Evolutionary conservation across 495 filamentous ascomycete species (phyloP).

Genomic region (Talaromyces nanjingensis): DNA sequence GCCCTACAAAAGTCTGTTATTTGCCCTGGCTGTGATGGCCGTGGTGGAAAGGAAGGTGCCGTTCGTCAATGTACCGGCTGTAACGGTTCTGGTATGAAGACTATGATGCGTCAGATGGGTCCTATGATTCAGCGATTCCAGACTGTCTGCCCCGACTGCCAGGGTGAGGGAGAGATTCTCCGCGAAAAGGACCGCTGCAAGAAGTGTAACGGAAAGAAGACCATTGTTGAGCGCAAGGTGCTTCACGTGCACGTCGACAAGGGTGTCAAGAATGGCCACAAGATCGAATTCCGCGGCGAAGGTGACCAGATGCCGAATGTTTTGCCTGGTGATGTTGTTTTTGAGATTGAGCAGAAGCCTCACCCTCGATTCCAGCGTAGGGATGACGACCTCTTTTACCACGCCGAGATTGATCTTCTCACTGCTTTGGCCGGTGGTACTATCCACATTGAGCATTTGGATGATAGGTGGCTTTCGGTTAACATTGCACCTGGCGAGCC

Average conservation of each 20-base stretch:
- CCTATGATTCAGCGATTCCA: slow-evolving; percentile 99
- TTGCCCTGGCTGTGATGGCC: slow-evolving; percentile 89
- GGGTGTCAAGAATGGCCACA: slow-evolving; percentile 86
- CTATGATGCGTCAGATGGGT: slow-evolving; percentile 99
- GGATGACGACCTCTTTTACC: slow-evolving; percentile 93
- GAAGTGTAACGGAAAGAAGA: slow-evolving; percentile 93
- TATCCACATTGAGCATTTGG: slow-evolving; percentile 90
- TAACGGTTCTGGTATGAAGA: slow-evolving; percentile 95
- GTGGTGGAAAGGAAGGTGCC: slow-evolving; percentile 94
- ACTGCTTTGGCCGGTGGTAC: slow-evolving; percentile 88
- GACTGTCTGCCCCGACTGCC: slow-evolving; percentile 97
- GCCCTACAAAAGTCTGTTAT: slow-evolving; percentile 97
- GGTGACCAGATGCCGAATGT: slow-evolving; percentile 95
- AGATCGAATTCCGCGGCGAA: slow-evolving; percentile 93
- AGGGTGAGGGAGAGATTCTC: slow-evolving; percentile 93
- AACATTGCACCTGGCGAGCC: slow-evolving; percentile 89
- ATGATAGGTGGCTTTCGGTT: slow-evolving; percentile 92
- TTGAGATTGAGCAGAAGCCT: slow-evolving; percentile 97
- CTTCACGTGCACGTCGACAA: slow-evolving; percentile 96
- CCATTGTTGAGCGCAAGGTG: slow-evolving; percentile 91
- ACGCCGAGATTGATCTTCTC: slow-evolving; percentile 90
- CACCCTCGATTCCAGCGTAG: slow-evolving; percentile 92
- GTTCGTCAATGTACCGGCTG: slow-evolving; percentile 87
- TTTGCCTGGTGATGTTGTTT: slow-evolving; percentile 88
- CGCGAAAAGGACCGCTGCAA: slow-evolving; percentile 96